These are phyloP conservation scores for Gonapodya sp. DNA, from an alignment of 192 early-diverging fungal species.

Conservation along the genomic window DNA sequence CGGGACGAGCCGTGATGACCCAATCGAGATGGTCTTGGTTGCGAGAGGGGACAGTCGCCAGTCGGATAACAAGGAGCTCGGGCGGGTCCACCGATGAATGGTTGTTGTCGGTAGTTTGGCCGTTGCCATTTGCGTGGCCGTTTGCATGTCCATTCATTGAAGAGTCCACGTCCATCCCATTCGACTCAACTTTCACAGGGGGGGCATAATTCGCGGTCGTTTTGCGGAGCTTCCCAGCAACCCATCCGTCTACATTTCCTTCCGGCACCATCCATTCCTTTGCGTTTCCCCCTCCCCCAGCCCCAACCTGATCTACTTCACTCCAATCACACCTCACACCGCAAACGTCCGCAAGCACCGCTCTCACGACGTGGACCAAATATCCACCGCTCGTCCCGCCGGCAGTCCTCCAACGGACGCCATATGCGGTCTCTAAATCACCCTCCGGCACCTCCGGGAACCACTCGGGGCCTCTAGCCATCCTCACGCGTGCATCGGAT, in stretches of 20 bases:
- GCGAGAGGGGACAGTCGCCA: constrained; percentile 40
- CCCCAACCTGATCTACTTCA: neutral
- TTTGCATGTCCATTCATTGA: neutral
- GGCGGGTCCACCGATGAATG: no score
- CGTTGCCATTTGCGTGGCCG: no score
- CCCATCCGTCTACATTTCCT: neutral
- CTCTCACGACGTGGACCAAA: neutral
- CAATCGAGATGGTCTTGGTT: constrained; percentile 77
- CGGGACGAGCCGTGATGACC: constrained; percentile 34
- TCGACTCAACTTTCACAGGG: neutral
- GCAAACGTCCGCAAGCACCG: neutral
- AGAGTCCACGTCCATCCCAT: neutral
- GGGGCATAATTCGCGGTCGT: neutral
- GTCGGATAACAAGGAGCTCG: neutral
- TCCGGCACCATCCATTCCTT: neutral
- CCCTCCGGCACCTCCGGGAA: neutral
- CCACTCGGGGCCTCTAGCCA: neutral
- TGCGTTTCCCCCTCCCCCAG: neutral
- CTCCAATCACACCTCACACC: neutral
- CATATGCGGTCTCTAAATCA: neutral
- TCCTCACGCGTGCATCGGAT: neutral
- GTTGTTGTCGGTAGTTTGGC: no score
- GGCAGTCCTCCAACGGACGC: neutral
- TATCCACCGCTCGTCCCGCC: neutral
- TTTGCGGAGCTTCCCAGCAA: neutral